Percentiles rank a stretch among this genome's conserved stretches.
Conservation (phyloP, 805 yeast genomes). For the Yamadazyma scolyti region DNA sequence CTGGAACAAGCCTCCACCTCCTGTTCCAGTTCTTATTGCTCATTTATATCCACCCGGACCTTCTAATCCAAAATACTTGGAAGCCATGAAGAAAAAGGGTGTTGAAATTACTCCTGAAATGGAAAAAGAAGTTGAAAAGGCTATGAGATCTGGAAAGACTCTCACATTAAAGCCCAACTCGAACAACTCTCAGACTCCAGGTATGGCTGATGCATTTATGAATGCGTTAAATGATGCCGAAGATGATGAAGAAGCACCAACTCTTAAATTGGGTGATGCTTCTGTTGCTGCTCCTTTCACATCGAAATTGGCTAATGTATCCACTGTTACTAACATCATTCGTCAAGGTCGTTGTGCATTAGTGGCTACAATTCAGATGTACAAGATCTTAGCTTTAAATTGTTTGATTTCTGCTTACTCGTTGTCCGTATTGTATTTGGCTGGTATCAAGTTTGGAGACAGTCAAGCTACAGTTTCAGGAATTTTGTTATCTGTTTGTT, state of each 20-base stretch:
- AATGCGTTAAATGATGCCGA: constrained; percentile 50
- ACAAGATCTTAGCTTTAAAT: constrained; percentile 93
- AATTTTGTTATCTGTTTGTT: constrained; percentile 84
- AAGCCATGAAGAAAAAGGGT: constrained; percentile 83
- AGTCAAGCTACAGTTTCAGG: constrained; percentile 98
- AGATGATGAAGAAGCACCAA: constrained; percentile 84
- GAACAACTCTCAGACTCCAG: constrained; percentile 26
- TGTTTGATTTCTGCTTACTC: constrained; percentile 97
- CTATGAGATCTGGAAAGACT: constrained; percentile 35
- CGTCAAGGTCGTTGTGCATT: constrained; percentile 98
- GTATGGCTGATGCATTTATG: constrained; percentile 60
- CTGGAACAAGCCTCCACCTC: constrained; percentile 84
- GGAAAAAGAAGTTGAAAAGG: constrained; percentile 53
- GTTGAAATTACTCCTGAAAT: constrained; percentile 74
- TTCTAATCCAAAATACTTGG: constrained; percentile 78
- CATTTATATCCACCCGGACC: constrained; percentile 97
- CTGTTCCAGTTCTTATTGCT: constrained; percentile 83
- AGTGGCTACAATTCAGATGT: constrained; percentile 97
- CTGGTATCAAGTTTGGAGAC: constrained; percentile 98
- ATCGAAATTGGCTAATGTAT: constrained; percentile 86
- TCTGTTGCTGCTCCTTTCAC: constrained; percentile 99
- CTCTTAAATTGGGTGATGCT: constrained; percentile 94
- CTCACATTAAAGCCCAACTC: too few species aligned
- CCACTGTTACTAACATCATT: constrained; percentile 87
- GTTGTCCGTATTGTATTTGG: constrained; percentile 85